Evolutionary conservation across 805 yeast genomes (phyloP).

Genomic region (Schizosaccharomyces octosporus): DNA sequence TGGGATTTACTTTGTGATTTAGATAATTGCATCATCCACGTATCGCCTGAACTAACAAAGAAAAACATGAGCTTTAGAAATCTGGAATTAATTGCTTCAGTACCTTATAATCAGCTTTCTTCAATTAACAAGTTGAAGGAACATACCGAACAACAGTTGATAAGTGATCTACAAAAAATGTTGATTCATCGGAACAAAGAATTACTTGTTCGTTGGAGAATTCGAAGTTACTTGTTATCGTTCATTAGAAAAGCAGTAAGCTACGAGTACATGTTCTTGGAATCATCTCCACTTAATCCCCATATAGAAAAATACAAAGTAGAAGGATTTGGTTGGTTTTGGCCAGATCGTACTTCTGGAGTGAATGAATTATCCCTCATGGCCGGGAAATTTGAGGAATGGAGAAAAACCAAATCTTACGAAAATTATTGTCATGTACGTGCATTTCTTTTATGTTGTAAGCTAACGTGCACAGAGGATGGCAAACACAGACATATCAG

Average conservation of each 20-base stretch:
- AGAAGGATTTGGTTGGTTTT: neutral
- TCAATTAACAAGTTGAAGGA: no score
- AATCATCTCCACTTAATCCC: neutral
- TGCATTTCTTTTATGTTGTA: neutral
- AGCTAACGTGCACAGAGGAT: no score
- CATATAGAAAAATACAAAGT: neutral
- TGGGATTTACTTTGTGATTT: constrained; percentile 34
- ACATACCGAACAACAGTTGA: neutral
- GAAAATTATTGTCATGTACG: neutral
- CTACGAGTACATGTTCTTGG: neutral
- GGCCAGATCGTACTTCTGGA: neutral
- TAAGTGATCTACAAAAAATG: neutral
- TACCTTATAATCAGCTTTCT: no score
- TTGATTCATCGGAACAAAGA: neutral
- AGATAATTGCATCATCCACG: constrained; percentile 12
- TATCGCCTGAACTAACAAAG: neutral
- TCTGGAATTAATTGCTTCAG: no score
- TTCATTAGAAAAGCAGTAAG: neutral
- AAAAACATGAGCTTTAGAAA: no score
- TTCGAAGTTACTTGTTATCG: neutral
- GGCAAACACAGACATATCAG: neutral
- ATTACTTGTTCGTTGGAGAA: neutral
- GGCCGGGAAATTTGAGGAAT: neutral
- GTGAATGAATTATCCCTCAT: neutral
- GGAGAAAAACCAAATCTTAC: neutral